Base-by-base conservation (phyloP, 1,284 basidiomycete genomes). In the Naganishia albida region DNA sequence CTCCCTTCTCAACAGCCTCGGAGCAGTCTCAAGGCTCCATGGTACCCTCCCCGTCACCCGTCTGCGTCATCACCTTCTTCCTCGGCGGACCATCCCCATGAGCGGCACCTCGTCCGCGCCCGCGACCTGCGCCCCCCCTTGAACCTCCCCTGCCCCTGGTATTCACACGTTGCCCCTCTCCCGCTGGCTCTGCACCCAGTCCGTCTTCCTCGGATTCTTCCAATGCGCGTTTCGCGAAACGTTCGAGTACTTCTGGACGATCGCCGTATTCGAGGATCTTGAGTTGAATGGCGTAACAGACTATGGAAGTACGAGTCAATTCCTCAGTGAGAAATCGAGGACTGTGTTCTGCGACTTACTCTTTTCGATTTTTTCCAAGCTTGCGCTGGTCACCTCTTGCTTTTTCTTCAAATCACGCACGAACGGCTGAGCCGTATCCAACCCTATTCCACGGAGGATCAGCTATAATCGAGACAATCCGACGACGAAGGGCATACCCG, bases 351-450 rank as follows among this genome's bases (percentile, higher is more conserved):
- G 57, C 1, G 25, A 72, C 84, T 70, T 70, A 94, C 94, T 91
- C 72, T 89, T 86, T 83, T 99, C 95, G 64, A 98, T 95, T 81
- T 98, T 99, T 72, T 88, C 85, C 26, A 98, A 81, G 12, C 91
- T 94, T 69, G 90, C 86, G 3, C 84, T 80, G 0, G 94, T 95
- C 46, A 96, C 90, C 3, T 80, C 75, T 74, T 97, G 92, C 80
- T 99, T 98, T 80, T 91, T 94, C 53, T 82, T 82, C 52, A 98
- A 82, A 64, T 92, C 88, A 52, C 82, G 80, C 53, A 90, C 81
- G 71, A 86, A 82, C 1, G 88, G 86, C 1, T 85, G 85, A 68
- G 90, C 84, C 8, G 81, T 82, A 70, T 92, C 91, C 71, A 94
- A 88, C 69, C 88, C 90, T 91, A 66, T 23, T 38, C 18, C n/a